Conservation (phyloP, 768 basidiomycete species). For the Mycena maculata region DNA sequence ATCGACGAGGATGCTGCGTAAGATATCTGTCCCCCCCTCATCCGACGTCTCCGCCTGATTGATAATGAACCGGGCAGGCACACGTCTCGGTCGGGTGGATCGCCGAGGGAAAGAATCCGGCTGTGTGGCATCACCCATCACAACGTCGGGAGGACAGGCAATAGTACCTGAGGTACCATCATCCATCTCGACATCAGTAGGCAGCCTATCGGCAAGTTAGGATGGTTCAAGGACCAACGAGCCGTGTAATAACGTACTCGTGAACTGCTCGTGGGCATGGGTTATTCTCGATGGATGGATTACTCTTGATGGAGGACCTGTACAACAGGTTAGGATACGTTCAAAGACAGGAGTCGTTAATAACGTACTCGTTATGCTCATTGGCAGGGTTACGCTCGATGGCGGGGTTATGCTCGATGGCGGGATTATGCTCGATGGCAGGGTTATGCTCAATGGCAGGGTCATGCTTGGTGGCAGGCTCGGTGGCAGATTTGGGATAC, state of each 20-base stretch:
- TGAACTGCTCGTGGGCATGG: background rate
- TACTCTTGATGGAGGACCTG: conserved; percentile 11
- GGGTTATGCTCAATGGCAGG: conserved; percentile 25
- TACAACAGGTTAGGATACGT: conserved; percentile 10
- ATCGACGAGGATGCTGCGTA: conserved; percentile 19
- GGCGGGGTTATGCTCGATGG: too few relatives aligned
- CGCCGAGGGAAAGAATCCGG: too few relatives aligned
- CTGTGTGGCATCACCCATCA: too few relatives aligned
- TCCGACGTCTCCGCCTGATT: conserved; percentile 10
- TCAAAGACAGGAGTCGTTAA: background rate
- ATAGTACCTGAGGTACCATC: too few relatives aligned
- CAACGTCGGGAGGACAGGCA: too few relatives aligned
- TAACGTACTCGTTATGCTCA: too few relatives aligned
- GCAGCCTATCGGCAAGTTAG: background rate
- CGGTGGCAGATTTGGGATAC: too few relatives aligned
- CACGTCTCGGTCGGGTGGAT: too few relatives aligned
- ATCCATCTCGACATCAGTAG: conserved; percentile 2
- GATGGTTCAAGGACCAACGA: background rate
- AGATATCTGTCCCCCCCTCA: conserved; percentile 22
- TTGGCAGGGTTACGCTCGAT: too few relatives aligned
- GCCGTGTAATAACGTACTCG: conserved; percentile 11
- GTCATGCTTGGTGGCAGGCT: conserved; percentile 7
- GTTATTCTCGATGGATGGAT: conserved; percentile 9
- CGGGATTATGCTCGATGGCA: too few relatives aligned
- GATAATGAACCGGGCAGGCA: background rate